Evolutionary conservation across 2,329 filamentous ascomycete species (phyloP).

Genomic region (Rutstroemia sp.): DNA sequence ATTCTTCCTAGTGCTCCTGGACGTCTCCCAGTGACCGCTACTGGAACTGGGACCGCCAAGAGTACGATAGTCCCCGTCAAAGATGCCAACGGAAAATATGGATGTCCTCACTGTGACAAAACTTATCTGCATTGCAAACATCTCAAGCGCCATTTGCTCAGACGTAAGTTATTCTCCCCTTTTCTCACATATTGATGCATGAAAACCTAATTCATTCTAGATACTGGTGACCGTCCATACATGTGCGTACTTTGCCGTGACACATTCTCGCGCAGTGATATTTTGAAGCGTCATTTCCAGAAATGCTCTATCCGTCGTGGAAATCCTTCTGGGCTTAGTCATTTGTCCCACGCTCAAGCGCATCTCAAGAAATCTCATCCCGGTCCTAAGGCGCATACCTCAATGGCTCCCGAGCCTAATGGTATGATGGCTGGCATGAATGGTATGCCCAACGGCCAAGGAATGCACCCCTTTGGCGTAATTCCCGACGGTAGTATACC

Average conservation of each 20-base stretch:
- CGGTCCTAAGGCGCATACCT: constrained; percentile 41
- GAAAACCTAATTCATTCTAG: constrained; percentile 39
- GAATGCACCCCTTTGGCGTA: constrained; percentile 52
- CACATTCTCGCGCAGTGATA: constrained; percentile 96
- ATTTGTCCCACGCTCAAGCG: constrained; percentile 86
- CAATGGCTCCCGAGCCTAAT: constrained; percentile 50
- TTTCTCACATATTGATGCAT: constrained; percentile 2
- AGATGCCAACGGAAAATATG: constrained; percentile 96
- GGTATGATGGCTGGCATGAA: constrained; percentile 36
- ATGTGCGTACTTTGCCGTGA: constrained; percentile 97
- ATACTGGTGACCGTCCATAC: constrained; percentile 96
- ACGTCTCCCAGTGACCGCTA: constrained; percentile 66
- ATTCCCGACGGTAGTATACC: constrained; percentile 35
- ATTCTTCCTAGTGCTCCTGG: constrained; percentile 89
- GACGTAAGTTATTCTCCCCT: constrained; percentile 63
- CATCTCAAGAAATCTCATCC: constrained; percentile 73
- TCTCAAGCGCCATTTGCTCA: constrained; percentile 87
- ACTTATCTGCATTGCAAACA: constrained; percentile 97
- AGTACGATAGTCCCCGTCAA: constrained; percentile 82
- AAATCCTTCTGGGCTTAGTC: constrained; percentile 89
- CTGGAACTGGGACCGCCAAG: constrained; percentile 64
- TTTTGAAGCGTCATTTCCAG: constrained; percentile 97
- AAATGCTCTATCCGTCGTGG: constrained; percentile 96
- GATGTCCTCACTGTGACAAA: constrained; percentile 96
- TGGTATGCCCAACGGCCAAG: constrained; percentile 42